Evolutionary conservation across 176 grass and related monocot genomes (phyloP).

Genomic region (Rhipidocladum racemiflorum): DNA sequence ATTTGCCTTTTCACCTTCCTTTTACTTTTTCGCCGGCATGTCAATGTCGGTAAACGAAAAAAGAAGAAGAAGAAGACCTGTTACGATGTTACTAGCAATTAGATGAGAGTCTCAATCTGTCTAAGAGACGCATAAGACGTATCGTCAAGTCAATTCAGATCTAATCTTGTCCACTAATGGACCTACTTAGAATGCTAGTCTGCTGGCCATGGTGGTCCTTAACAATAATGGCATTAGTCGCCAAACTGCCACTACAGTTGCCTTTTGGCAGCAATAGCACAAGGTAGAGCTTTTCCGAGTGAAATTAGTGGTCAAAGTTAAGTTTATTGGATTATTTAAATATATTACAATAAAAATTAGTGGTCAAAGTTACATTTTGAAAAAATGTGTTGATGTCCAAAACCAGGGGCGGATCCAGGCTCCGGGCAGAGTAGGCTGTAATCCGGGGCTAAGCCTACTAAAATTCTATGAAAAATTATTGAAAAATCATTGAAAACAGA

Average conservation of each 20-base stretch:
- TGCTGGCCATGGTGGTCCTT: slow-evolving; percentile 30
- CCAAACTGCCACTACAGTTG: slow-evolving; percentile 10
- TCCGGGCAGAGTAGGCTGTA: too few relatives aligned
- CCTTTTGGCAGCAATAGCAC: slow-evolving; percentile 12
- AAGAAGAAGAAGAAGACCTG: too few relatives aligned
- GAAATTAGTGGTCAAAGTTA: too few relatives aligned
- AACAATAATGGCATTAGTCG: slow-evolving; percentile 3
- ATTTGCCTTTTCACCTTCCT: not conserved
- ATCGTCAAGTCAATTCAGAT: slow-evolving; percentile 45
- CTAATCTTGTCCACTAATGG: slow-evolving; percentile 27
- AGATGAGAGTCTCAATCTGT: not conserved
- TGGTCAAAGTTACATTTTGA: too few relatives aligned
- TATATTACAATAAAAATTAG: too few relatives aligned
- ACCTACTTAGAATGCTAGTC: slow-evolving; percentile 34
- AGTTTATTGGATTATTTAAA: too few relatives aligned
- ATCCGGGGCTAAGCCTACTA: too few relatives aligned
- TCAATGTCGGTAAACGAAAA: slow-evolving; percentile 11
- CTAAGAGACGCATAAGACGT: slow-evolving; percentile 22
- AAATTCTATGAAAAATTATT: too few relatives aligned
- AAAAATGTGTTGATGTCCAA: too few relatives aligned
- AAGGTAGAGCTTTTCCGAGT: not conserved
- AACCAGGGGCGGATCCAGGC: too few relatives aligned
- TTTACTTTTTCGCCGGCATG: not conserved
- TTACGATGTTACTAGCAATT: not conserved
- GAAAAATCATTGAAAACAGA: too few relatives aligned